Evolutionary conservation across 2,329 filamentous ascomycete species (phyloP).

Genomic region (Lachnellula hyalina): DNA sequence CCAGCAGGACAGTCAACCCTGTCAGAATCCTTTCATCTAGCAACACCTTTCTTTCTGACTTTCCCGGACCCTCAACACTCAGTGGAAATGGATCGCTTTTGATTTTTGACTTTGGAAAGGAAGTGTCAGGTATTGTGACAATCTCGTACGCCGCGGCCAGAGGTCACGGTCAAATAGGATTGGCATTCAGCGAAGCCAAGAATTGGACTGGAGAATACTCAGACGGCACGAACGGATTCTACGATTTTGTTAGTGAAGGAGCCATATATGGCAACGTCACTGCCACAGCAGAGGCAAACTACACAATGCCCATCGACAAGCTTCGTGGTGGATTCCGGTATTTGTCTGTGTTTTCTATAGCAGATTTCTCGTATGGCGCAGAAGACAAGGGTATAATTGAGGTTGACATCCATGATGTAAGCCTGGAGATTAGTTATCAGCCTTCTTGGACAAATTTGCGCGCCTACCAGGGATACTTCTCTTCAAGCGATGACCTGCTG

Average conservation of each 20-base stretch:
- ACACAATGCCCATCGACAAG: constrained; percentile 39
- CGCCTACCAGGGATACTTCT: constrained; percentile 51
- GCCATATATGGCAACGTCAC: constrained; percentile 41
- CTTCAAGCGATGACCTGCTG: constrained; percentile 42
- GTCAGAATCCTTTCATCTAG: constrained; percentile 17
- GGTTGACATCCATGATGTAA: constrained; percentile 29
- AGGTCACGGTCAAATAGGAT: too few relatives aligned
- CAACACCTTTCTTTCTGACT: constrained; percentile 35
- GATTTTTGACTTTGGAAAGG: constrained; percentile 54
- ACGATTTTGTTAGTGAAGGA: constrained; percentile 38
- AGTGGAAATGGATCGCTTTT: constrained; percentile 44
- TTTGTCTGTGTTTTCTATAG: constrained; percentile 40
- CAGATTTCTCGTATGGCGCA: constrained; percentile 21
- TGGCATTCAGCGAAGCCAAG: constrained; percentile 44
- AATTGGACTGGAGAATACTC: constrained; percentile 41
- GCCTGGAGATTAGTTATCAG: constrained; percentile 36
- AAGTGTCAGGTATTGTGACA: constrained; percentile 51
- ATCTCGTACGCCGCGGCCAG: too few relatives aligned
- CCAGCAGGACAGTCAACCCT: constrained; percentile 45
- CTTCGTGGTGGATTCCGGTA: constrained; percentile 50
- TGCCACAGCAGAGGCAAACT: constrained; percentile 30
- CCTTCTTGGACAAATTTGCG: constrained; percentile 38
- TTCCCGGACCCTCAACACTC: constrained; percentile 11
- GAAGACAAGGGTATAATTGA: constrained; percentile 13
- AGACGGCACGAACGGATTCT: constrained; percentile 42